Evolutionary conservation across 495 filamentous ascomycete species (phyloP).

Genomic region (Extremus antarcticus): DNA sequence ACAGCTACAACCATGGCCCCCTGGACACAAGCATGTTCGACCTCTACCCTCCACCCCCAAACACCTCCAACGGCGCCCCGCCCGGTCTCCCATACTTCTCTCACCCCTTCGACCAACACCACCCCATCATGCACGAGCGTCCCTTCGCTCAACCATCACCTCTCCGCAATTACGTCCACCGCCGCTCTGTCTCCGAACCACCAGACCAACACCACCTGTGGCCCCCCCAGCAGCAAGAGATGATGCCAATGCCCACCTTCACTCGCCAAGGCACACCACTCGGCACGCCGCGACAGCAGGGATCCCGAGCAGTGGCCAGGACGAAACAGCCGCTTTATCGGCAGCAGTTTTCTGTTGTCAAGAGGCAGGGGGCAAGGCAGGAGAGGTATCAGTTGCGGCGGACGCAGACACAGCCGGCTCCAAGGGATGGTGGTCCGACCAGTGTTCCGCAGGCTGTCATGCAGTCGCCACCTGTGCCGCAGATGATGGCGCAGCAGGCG

Average conservation of each 20-base stretch:
- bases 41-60: neutral
- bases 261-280: constrained; percentile 1
- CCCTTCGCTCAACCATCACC: neutral
- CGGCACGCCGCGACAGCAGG: neutral
- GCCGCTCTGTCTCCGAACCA: constrained; percentile 17
- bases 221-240: constrained; percentile 3
- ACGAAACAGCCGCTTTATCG: neutral
- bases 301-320: neutral
- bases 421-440: constrained; percentile 1
- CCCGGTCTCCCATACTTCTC: neutral
- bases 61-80: neutral
- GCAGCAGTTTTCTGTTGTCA: neutral
- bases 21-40: neutral
- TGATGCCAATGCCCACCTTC: neutral
- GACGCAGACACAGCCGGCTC: constrained; percentile 14
- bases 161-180: constrained; percentile 1
- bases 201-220: neutral
- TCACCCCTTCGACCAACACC: neutral
- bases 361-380: constrained; percentile 2
- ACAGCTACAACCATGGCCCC: neutral
- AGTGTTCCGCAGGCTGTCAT: constrained; percentile 4
- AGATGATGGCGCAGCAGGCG: constrained; percentile 2
- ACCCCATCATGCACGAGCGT: neutral
- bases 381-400: constrained; percentile 10
- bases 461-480: neutral